Evolutionary conservation across 2,329 filamentous ascomycete genomes (phyloP).

Genomic region (Stachybotrys chlorohalonatus): DNA sequence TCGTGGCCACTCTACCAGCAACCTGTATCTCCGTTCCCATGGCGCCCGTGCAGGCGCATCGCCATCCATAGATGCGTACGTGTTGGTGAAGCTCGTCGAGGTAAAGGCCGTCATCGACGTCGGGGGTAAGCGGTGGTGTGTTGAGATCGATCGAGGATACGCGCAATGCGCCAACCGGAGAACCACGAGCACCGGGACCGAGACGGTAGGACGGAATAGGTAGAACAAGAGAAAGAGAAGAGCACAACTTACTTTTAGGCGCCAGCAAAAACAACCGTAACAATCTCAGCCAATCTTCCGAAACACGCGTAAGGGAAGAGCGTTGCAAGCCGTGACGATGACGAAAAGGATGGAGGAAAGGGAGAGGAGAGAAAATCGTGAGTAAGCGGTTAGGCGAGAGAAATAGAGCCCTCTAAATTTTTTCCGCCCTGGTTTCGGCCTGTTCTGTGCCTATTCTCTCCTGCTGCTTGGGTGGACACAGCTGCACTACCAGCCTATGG

Average conservation of each 20-base stretch:
- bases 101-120: not conserved
- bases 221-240: constrained; percentile 7
- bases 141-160: not conserved
- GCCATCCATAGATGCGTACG: not conserved
- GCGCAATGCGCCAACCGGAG: not conserved
- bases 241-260: constrained; percentile 42
- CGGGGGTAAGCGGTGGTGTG: no score
- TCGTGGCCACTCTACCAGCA: no score
- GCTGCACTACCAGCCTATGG: constrained; percentile 11
- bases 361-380: constrained; percentile 20
- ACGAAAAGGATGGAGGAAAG: constrained; percentile 25
- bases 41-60: not conserved
- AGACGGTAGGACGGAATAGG: constrained; percentile 7
- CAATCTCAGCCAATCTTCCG: constrained; percentile 31
- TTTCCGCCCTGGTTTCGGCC: constrained; percentile 20
- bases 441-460: constrained; percentile 6
- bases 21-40: not conserved
- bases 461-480: constrained; percentile 9
- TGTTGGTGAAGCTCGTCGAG: not conserved
- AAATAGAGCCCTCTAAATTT: constrained; percentile 26
- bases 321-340: constrained; percentile 29
- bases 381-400: constrained; percentile 18
- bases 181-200: constrained; percentile 9
- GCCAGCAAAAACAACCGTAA: constrained; percentile 40
- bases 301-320: constrained; percentile 40